Evolutionary conservation across 768 basidiomycete species (phyloP).

Genomic region (Auriscalpium vulgare): DNA sequence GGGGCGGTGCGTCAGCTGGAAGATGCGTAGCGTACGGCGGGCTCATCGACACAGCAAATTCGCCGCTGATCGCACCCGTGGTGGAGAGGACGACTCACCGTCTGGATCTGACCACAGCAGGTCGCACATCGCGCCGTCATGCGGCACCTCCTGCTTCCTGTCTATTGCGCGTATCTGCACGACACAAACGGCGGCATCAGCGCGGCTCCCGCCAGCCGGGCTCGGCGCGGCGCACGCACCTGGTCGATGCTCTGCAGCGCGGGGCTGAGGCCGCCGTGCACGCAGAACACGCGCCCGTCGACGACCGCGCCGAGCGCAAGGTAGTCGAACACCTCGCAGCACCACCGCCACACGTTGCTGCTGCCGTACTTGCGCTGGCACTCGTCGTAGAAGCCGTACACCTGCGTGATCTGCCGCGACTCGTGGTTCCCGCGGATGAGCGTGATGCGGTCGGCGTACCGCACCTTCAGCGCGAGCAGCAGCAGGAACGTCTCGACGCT

Average conservation of each 20-base stretch:
- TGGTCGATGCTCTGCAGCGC: constrained; percentile 83
- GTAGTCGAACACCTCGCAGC: constrained; percentile 98
- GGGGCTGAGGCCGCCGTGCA: constrained; percentile 94
- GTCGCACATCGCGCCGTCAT: constrained; percentile 98
- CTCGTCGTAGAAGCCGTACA: constrained; percentile 93
- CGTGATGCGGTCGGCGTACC: constrained; percentile 95
- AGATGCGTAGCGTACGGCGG: not conserved
- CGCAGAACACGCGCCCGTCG: constrained; percentile 96
- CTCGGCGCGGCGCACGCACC: constrained; percentile 37
- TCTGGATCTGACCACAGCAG: constrained; percentile 99
- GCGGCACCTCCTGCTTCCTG: constrained; percentile 94
- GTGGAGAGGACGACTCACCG: constrained; percentile 41
- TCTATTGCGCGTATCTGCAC: constrained; percentile 86
- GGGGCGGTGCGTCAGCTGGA: not conserved
- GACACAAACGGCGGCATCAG: not conserved
- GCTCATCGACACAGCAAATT: not conserved
- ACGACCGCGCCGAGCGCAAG: constrained; percentile 90
- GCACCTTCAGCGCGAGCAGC: constrained; percentile 90
- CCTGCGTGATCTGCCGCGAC: constrained; percentile 94
- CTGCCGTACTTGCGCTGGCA: constrained; percentile 94
- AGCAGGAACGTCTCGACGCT: constrained; percentile 94
- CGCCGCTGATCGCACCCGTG: not conserved
- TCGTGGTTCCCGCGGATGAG: constrained; percentile 98
- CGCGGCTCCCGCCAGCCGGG: not conserved
- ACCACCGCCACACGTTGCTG: constrained; percentile 95